Evolutionary conservation across 78 protist species (phyloP).

Genomic region (Abeoforma whisleri): DNA sequence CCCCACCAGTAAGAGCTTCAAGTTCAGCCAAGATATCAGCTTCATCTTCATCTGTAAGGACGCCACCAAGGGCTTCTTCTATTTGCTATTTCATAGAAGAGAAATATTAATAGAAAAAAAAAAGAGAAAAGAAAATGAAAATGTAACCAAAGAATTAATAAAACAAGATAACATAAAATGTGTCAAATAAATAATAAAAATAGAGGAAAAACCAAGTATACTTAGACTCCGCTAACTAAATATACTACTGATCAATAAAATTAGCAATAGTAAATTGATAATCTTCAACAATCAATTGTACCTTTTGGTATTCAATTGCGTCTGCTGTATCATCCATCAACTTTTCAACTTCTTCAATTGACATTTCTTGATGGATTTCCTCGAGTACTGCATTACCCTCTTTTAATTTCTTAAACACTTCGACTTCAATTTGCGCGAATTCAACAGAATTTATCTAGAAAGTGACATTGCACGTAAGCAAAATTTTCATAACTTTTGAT

Average conservation of each 20-base stretch:
- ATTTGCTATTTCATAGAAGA: conserved; percentile 11
- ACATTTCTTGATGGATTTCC: conserved; percentile 61
- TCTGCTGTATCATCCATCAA: conserved; percentile 71
- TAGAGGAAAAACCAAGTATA: background rate
- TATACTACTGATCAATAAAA: too few species aligned
- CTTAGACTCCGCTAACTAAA: background rate
- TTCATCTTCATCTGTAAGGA: conserved; percentile 36
- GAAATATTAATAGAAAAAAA: background rate
- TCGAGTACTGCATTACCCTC: conserved; percentile 59
- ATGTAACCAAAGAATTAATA: background rate
- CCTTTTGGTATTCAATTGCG: conserved; percentile 67
- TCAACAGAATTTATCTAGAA: conserved; percentile 52
- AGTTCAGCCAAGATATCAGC: conserved; percentile 40
- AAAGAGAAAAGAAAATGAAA: background rate
- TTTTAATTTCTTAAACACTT: conserved; percentile 57
- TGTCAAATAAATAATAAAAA: background rate
- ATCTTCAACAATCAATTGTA: background rate
- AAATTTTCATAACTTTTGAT: background rate
- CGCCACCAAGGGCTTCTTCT: conserved; percentile 2
- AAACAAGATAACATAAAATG: background rate
- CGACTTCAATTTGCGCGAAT: conserved; percentile 50
- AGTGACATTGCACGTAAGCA: background rate
- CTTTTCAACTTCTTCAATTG: conserved; percentile 62
- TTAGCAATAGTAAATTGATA: background rate
- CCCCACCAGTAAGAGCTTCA: conserved; percentile 19